Conservation (phyloP, 495 filamentous ascomycete genomes). For the Tetracladium setigerum region DNA sequence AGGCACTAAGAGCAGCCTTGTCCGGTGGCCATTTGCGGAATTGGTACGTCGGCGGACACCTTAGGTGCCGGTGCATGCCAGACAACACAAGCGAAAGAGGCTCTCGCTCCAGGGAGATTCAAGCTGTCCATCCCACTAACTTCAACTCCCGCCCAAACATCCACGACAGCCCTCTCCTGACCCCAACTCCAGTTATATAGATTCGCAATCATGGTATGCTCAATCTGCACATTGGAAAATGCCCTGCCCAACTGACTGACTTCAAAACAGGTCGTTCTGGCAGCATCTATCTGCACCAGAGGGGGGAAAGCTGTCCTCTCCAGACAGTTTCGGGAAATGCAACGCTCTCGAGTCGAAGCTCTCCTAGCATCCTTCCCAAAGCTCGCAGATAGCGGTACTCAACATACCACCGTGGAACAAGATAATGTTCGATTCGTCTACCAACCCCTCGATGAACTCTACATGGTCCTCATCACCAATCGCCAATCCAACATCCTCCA, state of each 20-base stretch:
- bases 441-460: conserved; percentile 96
- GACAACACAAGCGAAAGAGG: too few relatives aligned
- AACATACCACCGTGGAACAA: conserved; percentile 96
- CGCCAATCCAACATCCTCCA: conserved; percentile 98
- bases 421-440: conserved; percentile 99
- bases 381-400: conserved; percentile 86
- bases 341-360: conserved; percentile 90
- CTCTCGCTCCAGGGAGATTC: too few relatives aligned
- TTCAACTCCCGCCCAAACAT: conserved; percentile 1
- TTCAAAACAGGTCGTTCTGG: conserved; percentile 76
- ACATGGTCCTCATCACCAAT: conserved; percentile 99
- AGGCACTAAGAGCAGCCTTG: too few relatives aligned
- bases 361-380: conserved; percentile 95
- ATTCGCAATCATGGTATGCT: conserved; percentile 19
- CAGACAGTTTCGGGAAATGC: conserved; percentile 93
- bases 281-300: conserved; percentile 96
- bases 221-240: background rate
- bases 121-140: conserved; percentile 1
- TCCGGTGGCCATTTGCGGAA: too few relatives aligned
- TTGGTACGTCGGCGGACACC: too few relatives aligned
- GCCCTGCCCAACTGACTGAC: conserved; percentile 10
- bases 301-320: conserved; percentile 96
- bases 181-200: conserved; percentile 23
- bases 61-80: too few relatives aligned
- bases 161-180: conserved; percentile 1